A percentile compares a stretch with the other conserved stretches of the same genome.
Evolutionary conservation across 2,329 filamentous ascomycete genomes (phyloP).

Genomic region (Capronia americana): DNA sequence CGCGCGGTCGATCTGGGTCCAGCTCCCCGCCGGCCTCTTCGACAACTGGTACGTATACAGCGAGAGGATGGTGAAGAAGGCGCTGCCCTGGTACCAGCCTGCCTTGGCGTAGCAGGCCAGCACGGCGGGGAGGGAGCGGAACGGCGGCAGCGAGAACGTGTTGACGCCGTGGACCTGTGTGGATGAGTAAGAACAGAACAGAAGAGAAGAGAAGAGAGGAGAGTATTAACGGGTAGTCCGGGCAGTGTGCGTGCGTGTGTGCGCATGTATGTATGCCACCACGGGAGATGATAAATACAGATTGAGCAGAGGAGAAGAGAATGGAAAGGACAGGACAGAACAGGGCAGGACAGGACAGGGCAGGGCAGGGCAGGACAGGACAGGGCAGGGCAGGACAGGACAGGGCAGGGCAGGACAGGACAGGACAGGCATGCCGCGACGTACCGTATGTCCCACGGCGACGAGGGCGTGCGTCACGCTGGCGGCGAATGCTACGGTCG

Average conservation of each 20-base stretch:
- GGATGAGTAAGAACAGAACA: too few relatives aligned
- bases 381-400: too few relatives aligned
- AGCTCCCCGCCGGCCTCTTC: conserved; percentile 20
- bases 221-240: too few relatives aligned
- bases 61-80: conserved; percentile 29
- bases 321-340: background rate
- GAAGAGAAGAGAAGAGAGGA: too few relatives aligned
- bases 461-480: conserved; percentile 24
- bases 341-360: too few relatives aligned
- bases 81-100: conserved; percentile 31
- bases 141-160: conserved; percentile 24
- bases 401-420: too few relatives aligned
- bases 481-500: conserved; percentile 18
- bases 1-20: conserved; percentile 33
- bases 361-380: too few relatives aligned
- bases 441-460: conserved; percentile 25
- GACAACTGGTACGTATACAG: conserved; percentile 31
- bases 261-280: too few relatives aligned
- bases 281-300: too few relatives aligned
- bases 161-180: conserved; percentile 29
- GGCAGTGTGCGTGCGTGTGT: too few relatives aligned
- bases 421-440: background rate
- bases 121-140: conserved; percentile 23
- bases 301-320: background rate
- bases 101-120: conserved; percentile 28